A percentile compares a stretch with the other conserved stretches of the same genome.
Conservation (phyloP, 192 early-diverging fungal genomes). For the Irineochytrium annulatum region DNA sequence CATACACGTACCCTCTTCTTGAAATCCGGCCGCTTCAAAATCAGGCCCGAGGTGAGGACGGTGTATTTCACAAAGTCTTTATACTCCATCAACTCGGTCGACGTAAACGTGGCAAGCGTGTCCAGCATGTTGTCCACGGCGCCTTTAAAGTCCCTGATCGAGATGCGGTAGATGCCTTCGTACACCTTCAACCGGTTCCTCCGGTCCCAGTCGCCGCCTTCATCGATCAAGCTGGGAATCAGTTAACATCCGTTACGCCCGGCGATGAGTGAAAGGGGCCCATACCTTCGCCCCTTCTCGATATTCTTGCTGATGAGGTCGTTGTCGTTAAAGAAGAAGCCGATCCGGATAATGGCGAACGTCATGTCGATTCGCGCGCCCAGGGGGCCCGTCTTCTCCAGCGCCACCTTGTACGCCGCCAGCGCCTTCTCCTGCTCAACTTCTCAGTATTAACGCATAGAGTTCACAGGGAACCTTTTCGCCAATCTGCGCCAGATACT, state of each 20-base stretch:
- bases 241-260: conserved; percentile 6
- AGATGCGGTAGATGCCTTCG: conserved; percentile 89
- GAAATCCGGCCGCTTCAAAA: conserved; percentile 85
- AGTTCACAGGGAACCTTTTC: conserved; percentile 66
- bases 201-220: conserved; percentile 99
- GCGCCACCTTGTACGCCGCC: conserved; percentile 71
- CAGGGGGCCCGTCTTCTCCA: conserved; percentile 84
- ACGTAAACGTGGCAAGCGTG: conserved; percentile 92
- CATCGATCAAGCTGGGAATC: conserved; percentile 76
- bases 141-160: conserved; percentile 92
- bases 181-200: conserved; percentile 97
- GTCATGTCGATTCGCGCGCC: conserved; percentile 92
- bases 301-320: conserved; percentile 74
- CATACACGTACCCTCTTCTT: conserved; percentile 75
- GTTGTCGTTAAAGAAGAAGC: conserved; percentile 88
- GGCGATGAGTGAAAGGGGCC: not conserved
- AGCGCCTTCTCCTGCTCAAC: conserved; percentile 85
- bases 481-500: conserved; percentile 89
- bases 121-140: conserved; percentile 88
- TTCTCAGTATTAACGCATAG: no score
- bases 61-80: conserved; percentile 95
- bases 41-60: conserved; percentile 81
- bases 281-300: conserved; percentile 69
- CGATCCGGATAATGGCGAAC: conserved; percentile 88
- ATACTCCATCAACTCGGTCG: conserved; percentile 96